A percentile compares a stretch with the other conserved stretches of the same genome.
phyloP scores from a whole-genome alignment of 2,329 filamentous ascomycete genomes.

The Aspergillus fructus region DNA sequence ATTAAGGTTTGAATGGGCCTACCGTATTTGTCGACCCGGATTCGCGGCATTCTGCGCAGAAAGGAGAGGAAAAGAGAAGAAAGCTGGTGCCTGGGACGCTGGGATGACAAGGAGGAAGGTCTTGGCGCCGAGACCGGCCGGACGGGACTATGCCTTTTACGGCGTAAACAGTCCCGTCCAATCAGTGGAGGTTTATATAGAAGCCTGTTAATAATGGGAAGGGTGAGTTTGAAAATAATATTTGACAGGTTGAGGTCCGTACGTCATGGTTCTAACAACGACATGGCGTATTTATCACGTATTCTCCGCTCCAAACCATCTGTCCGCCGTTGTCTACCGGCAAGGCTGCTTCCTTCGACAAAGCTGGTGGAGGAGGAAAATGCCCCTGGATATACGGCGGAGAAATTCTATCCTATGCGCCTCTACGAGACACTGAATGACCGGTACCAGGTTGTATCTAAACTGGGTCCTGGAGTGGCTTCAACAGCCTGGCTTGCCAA shows the following conservation, averaged over 20 bases:
- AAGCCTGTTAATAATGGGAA: too few species aligned
- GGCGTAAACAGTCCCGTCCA: too few species aligned
- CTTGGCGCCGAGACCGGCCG: neutral
- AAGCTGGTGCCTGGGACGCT: neutral
- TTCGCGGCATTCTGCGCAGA: neutral
- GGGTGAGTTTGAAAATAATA: too few species aligned
- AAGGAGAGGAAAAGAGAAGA: neutral
- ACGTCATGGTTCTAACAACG: too few species aligned
- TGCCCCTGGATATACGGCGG: constrained; percentile 11
- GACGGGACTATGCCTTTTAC: too few species aligned
- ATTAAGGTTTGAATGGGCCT: too few species aligned
- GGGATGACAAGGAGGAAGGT: neutral
- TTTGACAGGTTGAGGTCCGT: too few species aligned
- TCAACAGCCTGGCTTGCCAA: constrained; percentile 45
- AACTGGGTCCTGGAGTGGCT: constrained; percentile 40
- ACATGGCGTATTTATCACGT: neutral
- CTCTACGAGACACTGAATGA: constrained; percentile 27
- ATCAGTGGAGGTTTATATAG: too few species aligned
- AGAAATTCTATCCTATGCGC: constrained; percentile 14
- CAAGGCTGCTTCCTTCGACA: constrained; percentile 9
- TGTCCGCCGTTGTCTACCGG: neutral
- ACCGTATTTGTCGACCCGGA: constrained; percentile 6
- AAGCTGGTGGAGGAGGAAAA: constrained; percentile 15
- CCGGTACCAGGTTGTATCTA: constrained; percentile 39
- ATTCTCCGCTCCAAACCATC: constrained; percentile 10